Base-by-base conservation (phyloP, 805 yeast genomes). In the Zygoascus tannicola region DNA sequence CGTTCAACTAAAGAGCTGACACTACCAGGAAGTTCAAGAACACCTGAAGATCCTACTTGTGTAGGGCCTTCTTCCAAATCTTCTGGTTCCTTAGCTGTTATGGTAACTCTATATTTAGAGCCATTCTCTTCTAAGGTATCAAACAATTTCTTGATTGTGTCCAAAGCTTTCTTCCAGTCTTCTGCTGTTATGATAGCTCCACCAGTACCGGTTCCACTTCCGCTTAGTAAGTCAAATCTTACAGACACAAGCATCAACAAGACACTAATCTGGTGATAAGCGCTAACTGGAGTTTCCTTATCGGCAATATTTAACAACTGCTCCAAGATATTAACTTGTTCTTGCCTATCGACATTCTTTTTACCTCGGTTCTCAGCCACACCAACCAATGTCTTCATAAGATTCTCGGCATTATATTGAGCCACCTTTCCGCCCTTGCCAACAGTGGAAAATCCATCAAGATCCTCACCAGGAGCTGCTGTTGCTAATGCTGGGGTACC, bases 301-400 rank as follows among this genome's bases (percentile, higher is more conserved):
- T 23, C 18, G 44, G 80, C 71, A 8, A 66, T 56, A 18, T 57
- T 54, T 40, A 74, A 54, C 50, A 85, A 69, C 38, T 69, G 71
- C 66, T 84, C 95, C 58, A 92, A 71, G 37, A 73, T 69, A 44
- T 68, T 67, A 51, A 87, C 76, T 65, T 90, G 95, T 63, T 85
- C 94, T 50, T 61, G 63, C 51, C 80, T 77, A 63, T 90, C 95
- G 50, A 86, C 82, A 63, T 85, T 87, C 72, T 85, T 90, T 73
- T 88, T 88, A 71, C 98, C 98, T 68, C 98, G 81, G 40, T 87
- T 73, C 65, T 92, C 97, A 48, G 83, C 69, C 45, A 92, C 79
- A 44, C 77, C 65, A 61, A 81, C 75, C 61, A 92, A 72, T 30
- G 83, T 76, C 45, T 78, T 69, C 69, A 88, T 86, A 45, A 87